Evolutionary conservation across 495 filamentous ascomycete species (phyloP).

Genomic region (Friedmanniomyces simplex): DNA sequence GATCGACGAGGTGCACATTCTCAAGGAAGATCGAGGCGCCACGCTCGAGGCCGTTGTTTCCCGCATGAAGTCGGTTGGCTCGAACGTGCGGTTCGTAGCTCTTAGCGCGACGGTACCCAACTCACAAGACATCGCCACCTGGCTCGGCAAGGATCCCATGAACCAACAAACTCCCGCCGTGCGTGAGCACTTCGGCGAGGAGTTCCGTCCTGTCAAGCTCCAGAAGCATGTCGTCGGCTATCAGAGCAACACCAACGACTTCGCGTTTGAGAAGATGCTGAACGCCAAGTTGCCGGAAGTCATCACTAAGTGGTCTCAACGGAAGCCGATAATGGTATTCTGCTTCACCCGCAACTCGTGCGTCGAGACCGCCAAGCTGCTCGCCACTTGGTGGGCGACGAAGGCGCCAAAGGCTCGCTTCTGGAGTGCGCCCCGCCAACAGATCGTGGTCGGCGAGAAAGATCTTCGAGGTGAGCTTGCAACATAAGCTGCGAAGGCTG

Average conservation of each 20-base stretch:
- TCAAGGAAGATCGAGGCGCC: slow-evolving; percentile 81
- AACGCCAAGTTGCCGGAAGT: slow-evolving; percentile 65
- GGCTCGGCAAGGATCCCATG: slow-evolving; percentile 72
- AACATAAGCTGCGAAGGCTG: slow-evolving; percentile 18
- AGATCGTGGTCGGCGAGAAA: slow-evolving; percentile 46
- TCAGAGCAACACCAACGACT: slow-evolving; percentile 61
- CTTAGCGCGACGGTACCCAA: slow-evolving; percentile 92
- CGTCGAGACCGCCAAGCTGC: slow-evolving; percentile 59
- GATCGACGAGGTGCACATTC: slow-evolving; percentile 93
- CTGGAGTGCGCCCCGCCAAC: slow-evolving; percentile 56
- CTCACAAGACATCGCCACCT: slow-evolving; percentile 76
- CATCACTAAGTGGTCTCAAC: slow-evolving; percentile 63
- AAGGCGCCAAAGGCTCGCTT: slow-evolving; percentile 45
- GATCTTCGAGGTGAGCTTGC: slow-evolving; percentile 47
- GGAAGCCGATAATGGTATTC: slow-evolving; percentile 88
- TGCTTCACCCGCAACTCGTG: slow-evolving; percentile 78
- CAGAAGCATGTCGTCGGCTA: slow-evolving; percentile 81
- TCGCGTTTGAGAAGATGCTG: slow-evolving; percentile 72
- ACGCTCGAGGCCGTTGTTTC: slow-evolving; percentile 94
- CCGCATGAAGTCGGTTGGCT: slow-evolving; percentile 86
- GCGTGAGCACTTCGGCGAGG: slow-evolving; percentile 77
- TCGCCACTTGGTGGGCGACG: slow-evolving; percentile 56
- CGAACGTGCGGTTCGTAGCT: slow-evolving; percentile 81
- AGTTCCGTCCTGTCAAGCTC: slow-evolving; percentile 78
- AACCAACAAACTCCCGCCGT: slow-evolving; percentile 58